Conservation (phyloP, 2,329 filamentous ascomycete genomes). For the Hansfordia pulvinata region DNA sequence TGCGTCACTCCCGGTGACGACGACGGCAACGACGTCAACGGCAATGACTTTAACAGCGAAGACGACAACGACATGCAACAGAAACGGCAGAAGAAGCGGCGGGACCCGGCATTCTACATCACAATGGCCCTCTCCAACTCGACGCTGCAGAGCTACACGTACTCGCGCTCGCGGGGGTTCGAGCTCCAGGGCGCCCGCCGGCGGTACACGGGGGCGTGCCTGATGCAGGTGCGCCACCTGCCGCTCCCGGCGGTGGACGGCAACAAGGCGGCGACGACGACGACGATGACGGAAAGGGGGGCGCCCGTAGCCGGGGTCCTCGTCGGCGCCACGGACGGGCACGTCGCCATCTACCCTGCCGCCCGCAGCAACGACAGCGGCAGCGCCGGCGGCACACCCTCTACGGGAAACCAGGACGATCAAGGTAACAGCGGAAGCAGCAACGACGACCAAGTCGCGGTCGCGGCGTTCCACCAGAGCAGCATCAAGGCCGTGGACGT, state of each 20-base stretch:
- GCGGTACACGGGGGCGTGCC: constrained; percentile 57
- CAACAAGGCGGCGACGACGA: too few species aligned
- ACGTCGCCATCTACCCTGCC: constrained; percentile 52
- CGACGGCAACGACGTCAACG: constrained; percentile 8
- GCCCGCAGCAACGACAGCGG: too few species aligned
- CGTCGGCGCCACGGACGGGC: constrained; percentile 72
- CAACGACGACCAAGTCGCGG: constrained; percentile 15
- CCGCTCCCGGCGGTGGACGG: constrained; percentile 15
- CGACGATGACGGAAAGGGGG: too few species aligned
- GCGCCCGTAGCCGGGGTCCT: too few species aligned
- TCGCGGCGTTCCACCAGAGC: constrained; percentile 57
- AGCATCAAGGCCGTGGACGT: constrained; percentile 57
- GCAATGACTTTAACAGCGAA: too few species aligned
- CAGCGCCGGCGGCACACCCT: too few species aligned
- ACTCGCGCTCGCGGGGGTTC: constrained; percentile 27
- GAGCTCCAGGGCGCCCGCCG: constrained; percentile 35
- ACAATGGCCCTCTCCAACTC: constrained; percentile 78
- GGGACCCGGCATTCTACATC: constrained; percentile 34
- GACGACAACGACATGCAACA: too few species aligned
- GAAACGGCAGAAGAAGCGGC: constrained; percentile 5
- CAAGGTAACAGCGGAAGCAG: too few species aligned
- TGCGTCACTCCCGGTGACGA: constrained; percentile 8
- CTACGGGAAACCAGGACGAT: too few species aligned
- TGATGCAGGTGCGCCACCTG: constrained; percentile 50
- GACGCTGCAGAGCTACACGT: constrained; percentile 48